Conservation (phyloP, 208 protist genomes). For the Naegleria lovaniensis region DNA sequence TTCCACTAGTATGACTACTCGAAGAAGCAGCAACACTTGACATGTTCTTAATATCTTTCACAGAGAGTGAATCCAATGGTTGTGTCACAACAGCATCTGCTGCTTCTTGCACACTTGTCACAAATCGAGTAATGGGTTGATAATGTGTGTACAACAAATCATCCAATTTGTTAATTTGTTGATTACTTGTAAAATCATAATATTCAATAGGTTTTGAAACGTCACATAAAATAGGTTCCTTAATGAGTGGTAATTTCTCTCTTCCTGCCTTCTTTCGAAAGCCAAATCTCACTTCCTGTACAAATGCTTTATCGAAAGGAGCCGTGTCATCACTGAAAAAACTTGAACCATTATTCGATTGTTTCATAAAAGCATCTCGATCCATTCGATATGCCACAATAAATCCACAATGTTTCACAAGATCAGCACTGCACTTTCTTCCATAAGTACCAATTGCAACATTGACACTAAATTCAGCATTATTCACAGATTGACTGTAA, state of each 20-base stretch:
- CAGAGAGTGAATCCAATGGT: background rate
- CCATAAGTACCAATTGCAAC: background rate
- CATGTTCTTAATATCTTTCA: background rate
- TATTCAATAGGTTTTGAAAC: slow-evolving; percentile 8
- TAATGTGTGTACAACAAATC: background rate
- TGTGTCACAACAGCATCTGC: background rate
- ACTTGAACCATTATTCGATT: background rate
- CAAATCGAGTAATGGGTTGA: background rate
- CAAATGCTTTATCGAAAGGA: background rate
- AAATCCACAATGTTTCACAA: background rate
- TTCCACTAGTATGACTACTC: too few species aligned
- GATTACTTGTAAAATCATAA: background rate
- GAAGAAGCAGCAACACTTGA: too few species aligned
- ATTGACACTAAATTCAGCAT: background rate
- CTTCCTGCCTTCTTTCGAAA: background rate
- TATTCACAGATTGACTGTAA: background rate
- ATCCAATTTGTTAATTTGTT: background rate
- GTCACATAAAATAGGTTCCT: background rate
- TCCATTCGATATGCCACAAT: background rate
- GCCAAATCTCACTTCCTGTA: background rate
- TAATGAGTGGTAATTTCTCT: background rate
- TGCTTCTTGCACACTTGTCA: background rate
- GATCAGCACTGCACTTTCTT: background rate
- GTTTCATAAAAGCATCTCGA: background rate
- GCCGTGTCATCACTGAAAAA: background rate